A percentile compares a stretch with the other conserved stretches of the same genome.
phyloP scores from a whole-genome alignment of 257 asterid species.

The Plantago ovata region DNA sequence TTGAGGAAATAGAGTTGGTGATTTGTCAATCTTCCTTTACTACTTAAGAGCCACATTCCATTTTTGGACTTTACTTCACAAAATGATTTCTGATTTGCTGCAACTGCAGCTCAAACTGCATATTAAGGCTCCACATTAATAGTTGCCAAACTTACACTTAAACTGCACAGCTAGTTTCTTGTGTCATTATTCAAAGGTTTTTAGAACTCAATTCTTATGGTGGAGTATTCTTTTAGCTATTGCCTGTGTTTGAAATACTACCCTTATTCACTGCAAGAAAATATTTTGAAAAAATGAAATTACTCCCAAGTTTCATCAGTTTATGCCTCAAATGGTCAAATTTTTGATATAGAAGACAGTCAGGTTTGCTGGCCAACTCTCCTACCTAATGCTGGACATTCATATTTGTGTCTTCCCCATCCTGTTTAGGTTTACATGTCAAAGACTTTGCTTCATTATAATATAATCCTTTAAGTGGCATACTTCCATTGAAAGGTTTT shows the following conservation, averaged over 20 bases:
- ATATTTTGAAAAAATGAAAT: not conserved
- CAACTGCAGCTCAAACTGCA: not conserved
- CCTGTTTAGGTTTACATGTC: too few relatives aligned
- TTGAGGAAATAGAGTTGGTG: constrained; percentile 1
- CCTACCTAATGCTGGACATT: constrained; percentile 1
- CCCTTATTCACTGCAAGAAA: not conserved
- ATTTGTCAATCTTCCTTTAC: not conserved
- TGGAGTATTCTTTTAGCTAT: not conserved
- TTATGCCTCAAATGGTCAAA: not conserved
- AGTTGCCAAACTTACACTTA: constrained; percentile 12
- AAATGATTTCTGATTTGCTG: constrained; percentile 13
- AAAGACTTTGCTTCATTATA: too few relatives aligned
- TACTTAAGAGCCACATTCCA: constrained; percentile 6
- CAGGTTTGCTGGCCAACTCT: constrained; percentile 11
- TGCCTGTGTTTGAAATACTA: not conserved
- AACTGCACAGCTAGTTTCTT: not conserved
- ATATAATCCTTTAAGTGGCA: too few relatives aligned
- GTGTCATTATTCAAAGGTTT: not conserved
- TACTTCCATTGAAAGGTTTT: too few relatives aligned
- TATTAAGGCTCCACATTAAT: constrained; percentile 12
- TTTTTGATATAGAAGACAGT: not conserved
- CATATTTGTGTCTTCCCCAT: not conserved
- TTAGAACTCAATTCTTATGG: not conserved
- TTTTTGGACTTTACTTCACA: constrained; percentile 1
- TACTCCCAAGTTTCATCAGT: not conserved